Evolutionary conservation across 345 rosid species (phyloP).

Genomic region (Reutealis trisperma): DNA sequence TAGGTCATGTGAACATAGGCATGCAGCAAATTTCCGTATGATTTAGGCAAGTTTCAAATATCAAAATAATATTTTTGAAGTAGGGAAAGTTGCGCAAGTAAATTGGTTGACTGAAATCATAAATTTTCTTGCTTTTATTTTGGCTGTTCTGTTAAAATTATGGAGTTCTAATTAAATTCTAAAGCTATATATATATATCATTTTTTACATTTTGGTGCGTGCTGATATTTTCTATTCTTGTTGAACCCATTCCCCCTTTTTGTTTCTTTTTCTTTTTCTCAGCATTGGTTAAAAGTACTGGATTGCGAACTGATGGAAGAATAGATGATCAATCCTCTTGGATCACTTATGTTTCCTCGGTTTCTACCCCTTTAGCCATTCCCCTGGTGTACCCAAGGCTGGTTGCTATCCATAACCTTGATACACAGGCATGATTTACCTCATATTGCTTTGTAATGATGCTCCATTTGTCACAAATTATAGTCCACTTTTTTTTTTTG

Average conservation of each 20-base stretch:
- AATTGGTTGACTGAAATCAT: not conserved
- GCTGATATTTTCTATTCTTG: not conserved
- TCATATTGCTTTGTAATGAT: not conserved
- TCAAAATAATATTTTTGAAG: not conserved
- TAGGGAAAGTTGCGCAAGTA: not conserved
- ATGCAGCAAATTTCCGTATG: not conserved
- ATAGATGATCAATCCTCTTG: conserved; percentile 91
- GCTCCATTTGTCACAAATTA: too few species aligned
- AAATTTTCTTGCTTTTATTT: not conserved
- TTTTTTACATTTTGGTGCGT: not conserved
- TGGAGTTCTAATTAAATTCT: not conserved
- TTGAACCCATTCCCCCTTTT: not conserved
- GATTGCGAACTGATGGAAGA: conserved; percentile 76
- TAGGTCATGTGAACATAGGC: not conserved
- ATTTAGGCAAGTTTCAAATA: not conserved
- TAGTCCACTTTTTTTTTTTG: too few species aligned
- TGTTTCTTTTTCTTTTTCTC: conserved; percentile 24
- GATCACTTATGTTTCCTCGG: conserved; percentile 68
- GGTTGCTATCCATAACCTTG: conserved; percentile 80
- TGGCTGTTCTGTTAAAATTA: not conserved
- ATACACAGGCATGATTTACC: conserved; percentile 48
- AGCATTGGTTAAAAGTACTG: conserved; percentile 84
- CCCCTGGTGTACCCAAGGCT: conserved; percentile 88
- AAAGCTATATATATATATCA: not conserved
- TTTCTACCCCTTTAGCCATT: conserved; percentile 72